Percentiles rank a stretch among this genome's conserved stretches.
Evolutionary conservation across 768 basidiomycete species (phyloP).

Genomic region (Trametes villosa): DNA sequence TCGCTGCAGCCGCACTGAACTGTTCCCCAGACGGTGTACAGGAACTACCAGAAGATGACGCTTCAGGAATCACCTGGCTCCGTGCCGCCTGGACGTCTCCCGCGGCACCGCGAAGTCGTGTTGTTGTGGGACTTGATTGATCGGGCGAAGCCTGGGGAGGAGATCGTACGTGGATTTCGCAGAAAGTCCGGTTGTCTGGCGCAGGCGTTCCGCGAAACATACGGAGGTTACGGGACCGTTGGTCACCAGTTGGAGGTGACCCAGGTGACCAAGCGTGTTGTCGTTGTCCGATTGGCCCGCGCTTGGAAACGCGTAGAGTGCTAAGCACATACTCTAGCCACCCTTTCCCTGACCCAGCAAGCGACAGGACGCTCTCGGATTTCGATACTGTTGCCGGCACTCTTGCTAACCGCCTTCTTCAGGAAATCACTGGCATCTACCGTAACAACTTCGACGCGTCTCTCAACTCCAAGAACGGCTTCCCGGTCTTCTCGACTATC

Average conservation of each 20-base stretch:
- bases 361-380: too few relatives aligned
- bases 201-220: too few relatives aligned
- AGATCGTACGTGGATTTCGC: slow-evolving; percentile 73
- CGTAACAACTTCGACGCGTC: slow-evolving; percentile 99
- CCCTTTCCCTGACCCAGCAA: too few relatives aligned
- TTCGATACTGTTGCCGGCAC: too few relatives aligned
- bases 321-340: too few relatives aligned
- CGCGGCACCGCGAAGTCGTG: slow-evolving; percentile 95
- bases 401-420: slow-evolving; percentile 11
- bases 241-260: too few relatives aligned
- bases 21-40: slow-evolving; percentile 83
- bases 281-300: too few relatives aligned
- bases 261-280: too few relatives aligned
- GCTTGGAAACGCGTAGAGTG: too few relatives aligned
- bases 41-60: slow-evolving; percentile 99
- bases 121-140: slow-evolving; percentile 98
- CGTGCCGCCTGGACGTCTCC: slow-evolving; percentile 95
- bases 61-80: slow-evolving; percentile 97
- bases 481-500: slow-evolving; percentile 98
- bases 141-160: slow-evolving; percentile 97
- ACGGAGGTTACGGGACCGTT: too few relatives aligned
- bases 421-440: slow-evolving; percentile 99
- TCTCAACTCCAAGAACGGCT: slow-evolving; percentile 97
- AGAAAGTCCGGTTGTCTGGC: too few relatives aligned
- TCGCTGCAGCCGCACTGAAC: too few relatives aligned